Base-by-base conservation (phyloP, 148 eudicot genomes). In the Suaeda aralocaspica region DNA sequence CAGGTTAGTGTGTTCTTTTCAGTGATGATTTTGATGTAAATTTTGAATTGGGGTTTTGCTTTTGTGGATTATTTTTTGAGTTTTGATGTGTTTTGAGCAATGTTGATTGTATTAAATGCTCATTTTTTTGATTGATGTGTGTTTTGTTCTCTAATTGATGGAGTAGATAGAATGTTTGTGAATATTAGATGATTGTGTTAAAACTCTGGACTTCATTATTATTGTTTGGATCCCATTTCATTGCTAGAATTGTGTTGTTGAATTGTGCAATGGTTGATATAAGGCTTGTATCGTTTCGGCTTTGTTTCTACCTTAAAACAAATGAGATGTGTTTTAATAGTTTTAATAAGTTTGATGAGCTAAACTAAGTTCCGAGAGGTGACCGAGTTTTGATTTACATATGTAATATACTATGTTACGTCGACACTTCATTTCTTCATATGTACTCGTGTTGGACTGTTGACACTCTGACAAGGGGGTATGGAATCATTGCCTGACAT, bases 1-100 rank as follows among this genome's bases (percentile, higher is more conserved):
- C 99, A 72, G 99, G 98, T 91, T n/a, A 59, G 83, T 84, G 6
- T 42, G 21, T 61, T 42, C 64, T 46, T 33, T 36, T 59, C 64
- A 59, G 9, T 13, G 46, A 5, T 66, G 16, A 49, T 49, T 46
- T 49, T 49, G 50, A 11, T n/a, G 19, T 6, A 22, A 31, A 24
- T 22, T 21, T 9, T 52, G 19, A 7, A 39, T 58, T 59, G 21
- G 48, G 31, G 9, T 57, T 36, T 51, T n/a, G 21, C 22, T 53
- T 57, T 5, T 13, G 0, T 28, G 45, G 50, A 15, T 66, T 36
- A 10, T 53, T 25, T 42, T 66, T 12, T 49, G 31, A 9, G 16
- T 56, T 53, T 52, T 55, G 13, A 22, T 31, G 31, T 52, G 30
- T 67, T 4, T 21, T 67, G 34, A 16, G 45, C 14, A 48, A 19